Base-by-base conservation (phyloP, 768 basidiomycete genomes). In the Xerocomus spinulosus region DNA sequence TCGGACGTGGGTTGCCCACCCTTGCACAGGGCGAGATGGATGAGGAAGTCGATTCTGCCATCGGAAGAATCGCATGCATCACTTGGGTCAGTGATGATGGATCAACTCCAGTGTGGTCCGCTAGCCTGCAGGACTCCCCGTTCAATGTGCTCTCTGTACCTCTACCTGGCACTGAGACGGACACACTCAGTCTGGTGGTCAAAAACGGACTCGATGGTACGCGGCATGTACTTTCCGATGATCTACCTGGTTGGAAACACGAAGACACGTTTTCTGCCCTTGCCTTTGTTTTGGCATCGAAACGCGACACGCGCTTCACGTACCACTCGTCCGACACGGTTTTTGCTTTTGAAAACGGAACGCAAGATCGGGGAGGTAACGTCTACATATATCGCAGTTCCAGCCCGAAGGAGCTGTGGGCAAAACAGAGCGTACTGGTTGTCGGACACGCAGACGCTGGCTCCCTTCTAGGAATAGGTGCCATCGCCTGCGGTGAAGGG, bases 251-350 rank as follows among this genome's bases (percentile, higher is more conserved):
- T 25, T 95, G 89, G 92, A 73, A 59, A 42, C 95, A 99, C 64
- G 68, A 69, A 4, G 75, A 81, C n/a, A 97, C 95, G 0, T 93
- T 81, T 65, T 83, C 87, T 17, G 95, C 93, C 0, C 77, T 99
- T 21, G 79, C 92, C 1, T 99, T 97, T 62, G 95, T 99, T 33
- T 74, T 99, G 42, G 92, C 92, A 9, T 92, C 90, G 12, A 97
- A 97, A 63, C 83, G 81, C 24, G 92, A 97, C 64, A 82, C 87
- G 1, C 81, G 91, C 17, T 92, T 94, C 69, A 88, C 89, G 2
- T 79, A 86, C 59, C 92, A 97, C 59, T 65, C 76, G 0, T 66
- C 67, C 2, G 64, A 72, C 35, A 75, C 74, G 5, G 82, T 89
- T 2, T 70, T 92, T 39, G 92, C 92, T 0, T 93, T 97, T 56